Evolutionary conservation across 2,329 filamentous ascomycete genomes (phyloP).

Genomic region (Xylariales sp.): DNA sequence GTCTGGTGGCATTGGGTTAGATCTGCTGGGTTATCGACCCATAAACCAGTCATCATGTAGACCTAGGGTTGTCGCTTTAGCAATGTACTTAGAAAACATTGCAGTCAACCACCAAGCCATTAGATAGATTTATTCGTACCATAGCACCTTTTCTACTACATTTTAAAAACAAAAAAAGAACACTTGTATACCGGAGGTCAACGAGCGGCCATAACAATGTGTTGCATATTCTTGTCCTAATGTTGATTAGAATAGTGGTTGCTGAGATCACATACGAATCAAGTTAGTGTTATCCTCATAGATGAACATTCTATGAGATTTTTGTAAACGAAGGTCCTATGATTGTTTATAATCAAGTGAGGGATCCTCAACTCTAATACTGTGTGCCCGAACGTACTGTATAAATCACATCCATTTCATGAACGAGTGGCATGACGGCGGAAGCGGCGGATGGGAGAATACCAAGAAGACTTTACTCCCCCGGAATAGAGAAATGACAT

Average conservation of each 20-base stretch:
- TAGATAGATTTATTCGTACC: too few species aligned
- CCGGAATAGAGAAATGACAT: background rate
- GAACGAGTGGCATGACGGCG: constrained; percentile 2
- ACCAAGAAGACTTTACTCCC: background rate
- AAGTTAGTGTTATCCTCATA: background rate
- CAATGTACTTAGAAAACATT: too few species aligned
- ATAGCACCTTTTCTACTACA: too few species aligned
- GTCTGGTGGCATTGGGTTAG: too few species aligned
- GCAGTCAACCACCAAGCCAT: too few species aligned
- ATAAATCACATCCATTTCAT: background rate
- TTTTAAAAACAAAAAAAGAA: too few species aligned
- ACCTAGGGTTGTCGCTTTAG: too few species aligned
- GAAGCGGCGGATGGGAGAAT: background rate
- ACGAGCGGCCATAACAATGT: too few species aligned
- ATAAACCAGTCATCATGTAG: too few species aligned
- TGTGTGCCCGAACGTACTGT: background rate
- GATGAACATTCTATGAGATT: background rate
- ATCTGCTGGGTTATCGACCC: too few species aligned
- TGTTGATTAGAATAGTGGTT: background rate
- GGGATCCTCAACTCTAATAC: background rate
- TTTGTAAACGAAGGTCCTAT: constrained; percentile 8
- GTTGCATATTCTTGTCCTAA: too few species aligned
- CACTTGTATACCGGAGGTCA: too few species aligned
- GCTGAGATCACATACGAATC: background rate
- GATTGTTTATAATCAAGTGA: constrained; percentile 5